Evolutionary conservation across 1,139 yeast species (phyloP).

Genomic region (Suhomyces bolitotheri): DNA sequence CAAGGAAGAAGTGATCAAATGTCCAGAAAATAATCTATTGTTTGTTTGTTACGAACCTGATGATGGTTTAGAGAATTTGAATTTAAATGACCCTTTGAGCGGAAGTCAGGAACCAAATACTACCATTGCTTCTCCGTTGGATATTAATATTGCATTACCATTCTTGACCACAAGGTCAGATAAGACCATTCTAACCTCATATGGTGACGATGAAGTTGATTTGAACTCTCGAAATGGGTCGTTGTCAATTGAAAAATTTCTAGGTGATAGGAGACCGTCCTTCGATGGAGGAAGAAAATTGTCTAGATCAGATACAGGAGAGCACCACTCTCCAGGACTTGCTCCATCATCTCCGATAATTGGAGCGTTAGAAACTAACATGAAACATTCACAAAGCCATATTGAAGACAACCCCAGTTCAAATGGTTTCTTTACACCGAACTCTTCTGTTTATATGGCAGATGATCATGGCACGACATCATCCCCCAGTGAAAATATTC

Average conservation of each 20-base stretch:
- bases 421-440: slow-evolving; percentile 30
- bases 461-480: slow-evolving; percentile 18
- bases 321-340: slow-evolving; percentile 5
- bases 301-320: slow-evolving; percentile 1
- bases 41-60: slow-evolving; percentile 54
- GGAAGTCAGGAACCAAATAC: slow-evolving; percentile 13
- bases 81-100: slow-evolving; percentile 16
- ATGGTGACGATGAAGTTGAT: slow-evolving; percentile 25
- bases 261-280: slow-evolving; percentile 1
- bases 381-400: slow-evolving; percentile 25
- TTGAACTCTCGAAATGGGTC: slow-evolving; percentile 24
- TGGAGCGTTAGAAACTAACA: slow-evolving; percentile 45
- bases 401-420: background rate
- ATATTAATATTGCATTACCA: slow-evolving; percentile 48
- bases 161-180: slow-evolving; percentile 46
- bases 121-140: slow-evolving; percentile 48
- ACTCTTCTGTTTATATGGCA: slow-evolving; percentile 30
- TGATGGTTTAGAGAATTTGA: slow-evolving; percentile 34
- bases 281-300: slow-evolving; percentile 1
- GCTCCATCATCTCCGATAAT: slow-evolving; percentile 36
- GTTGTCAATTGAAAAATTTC: slow-evolving; percentile 4
- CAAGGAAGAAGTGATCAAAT: slow-evolving; percentile 61
- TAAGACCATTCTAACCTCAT: slow-evolving; percentile 29
- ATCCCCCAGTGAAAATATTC: slow-evolving; percentile 29
- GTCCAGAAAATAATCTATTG: slow-evolving; percentile 60